Base-by-base conservation (phyloP, 2,329 filamentous ascomycete species). In the Fragosphaeria purpurea region DNA sequence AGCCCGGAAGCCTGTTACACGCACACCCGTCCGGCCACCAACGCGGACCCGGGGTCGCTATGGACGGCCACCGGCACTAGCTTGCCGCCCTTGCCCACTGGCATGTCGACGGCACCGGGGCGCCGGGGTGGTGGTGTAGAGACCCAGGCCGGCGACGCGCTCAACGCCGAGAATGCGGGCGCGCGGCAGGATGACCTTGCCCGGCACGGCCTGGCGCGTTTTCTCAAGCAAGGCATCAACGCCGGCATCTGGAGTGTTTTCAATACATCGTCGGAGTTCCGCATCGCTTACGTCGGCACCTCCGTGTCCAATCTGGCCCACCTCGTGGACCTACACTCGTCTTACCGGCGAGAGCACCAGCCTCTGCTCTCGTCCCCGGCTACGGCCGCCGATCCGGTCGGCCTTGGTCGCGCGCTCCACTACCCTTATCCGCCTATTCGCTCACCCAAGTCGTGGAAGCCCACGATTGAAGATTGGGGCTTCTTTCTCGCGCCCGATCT, bases 271-370 rank as follows among this genome's bases (percentile, higher is more conserved):
- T 47, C 7, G 7, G 11, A 57, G 34, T 54, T 58, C 30, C 52
- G 55, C 13, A 53, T 57, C 41, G 55, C 54, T 5, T 58, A 57
- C 41, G 49, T 58, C 30, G 57, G 57, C 34, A 57, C 34, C 43
- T 46, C 41, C 22, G 54, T 35, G 38, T 58, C n/a, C 46, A 56
- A 52, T 47, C 46, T 51, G 49, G 56, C 48, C 7, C 48, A 50
- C 39, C 46, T 50, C 37, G 48, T 47, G 38, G 54, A 47, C 41
- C 49, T 46, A 13, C 52, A 47, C 34, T 13, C 43, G 4, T 39
- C 39, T 4, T 34, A 50, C 37, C 37, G 37, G n/a, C 42, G 41
- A 41, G 35, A 11, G 7, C 11, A 37, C 35, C 35, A 37, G 40
- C 49, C 22, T 22, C 22, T 22, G 6, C 12, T 42, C 13, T 50